Conservation (phyloP, 2,329 filamentous ascomycete species). For the Cryphonectria parasitica region DNA sequence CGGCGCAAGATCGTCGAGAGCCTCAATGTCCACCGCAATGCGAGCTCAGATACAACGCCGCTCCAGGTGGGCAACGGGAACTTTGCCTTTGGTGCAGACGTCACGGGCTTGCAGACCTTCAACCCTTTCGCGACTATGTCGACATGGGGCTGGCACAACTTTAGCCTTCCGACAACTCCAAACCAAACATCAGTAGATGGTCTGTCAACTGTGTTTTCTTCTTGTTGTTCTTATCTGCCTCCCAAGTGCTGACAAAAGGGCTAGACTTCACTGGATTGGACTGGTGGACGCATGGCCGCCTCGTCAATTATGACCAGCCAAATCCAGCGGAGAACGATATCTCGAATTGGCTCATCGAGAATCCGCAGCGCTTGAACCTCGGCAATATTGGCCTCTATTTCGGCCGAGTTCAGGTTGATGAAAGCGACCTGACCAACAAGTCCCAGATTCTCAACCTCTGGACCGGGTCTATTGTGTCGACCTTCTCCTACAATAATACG, state of each 20-base stretch:
- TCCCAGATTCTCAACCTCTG: constrained; percentile 53
- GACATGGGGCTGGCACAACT: constrained; percentile 55
- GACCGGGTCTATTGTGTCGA: constrained; percentile 48
- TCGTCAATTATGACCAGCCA: constrained; percentile 48
- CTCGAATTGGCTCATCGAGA: constrained; percentile 49
- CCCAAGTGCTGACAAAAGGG: constrained; percentile 21
- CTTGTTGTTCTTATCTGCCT: not conserved
- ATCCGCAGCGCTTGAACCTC: constrained; percentile 56
- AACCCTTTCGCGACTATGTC: constrained; percentile 51
- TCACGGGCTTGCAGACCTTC: constrained; percentile 52
- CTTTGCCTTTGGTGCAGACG: constrained; percentile 52
- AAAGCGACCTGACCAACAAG: constrained; percentile 44
- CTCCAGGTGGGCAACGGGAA: constrained; percentile 56
- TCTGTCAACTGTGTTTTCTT: constrained; percentile 27
- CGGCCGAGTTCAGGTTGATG: constrained; percentile 42
- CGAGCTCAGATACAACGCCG: constrained; percentile 53
- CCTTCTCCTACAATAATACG: constrained; percentile 46
- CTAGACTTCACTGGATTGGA: constrained; percentile 46
- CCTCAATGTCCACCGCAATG: constrained; percentile 53
- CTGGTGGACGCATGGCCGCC: constrained; percentile 48
- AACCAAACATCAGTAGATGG: constrained; percentile 43
- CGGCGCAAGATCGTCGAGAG: constrained; percentile 41
- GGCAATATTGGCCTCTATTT: constrained; percentile 53
- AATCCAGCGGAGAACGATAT: constrained; percentile 47
- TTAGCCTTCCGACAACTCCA: constrained; percentile 46